These are phyloP conservation scores for Saccharomycopsis schoenii DNA, from an alignment of 805 yeast species.

Conservation along the genomic window DNA sequence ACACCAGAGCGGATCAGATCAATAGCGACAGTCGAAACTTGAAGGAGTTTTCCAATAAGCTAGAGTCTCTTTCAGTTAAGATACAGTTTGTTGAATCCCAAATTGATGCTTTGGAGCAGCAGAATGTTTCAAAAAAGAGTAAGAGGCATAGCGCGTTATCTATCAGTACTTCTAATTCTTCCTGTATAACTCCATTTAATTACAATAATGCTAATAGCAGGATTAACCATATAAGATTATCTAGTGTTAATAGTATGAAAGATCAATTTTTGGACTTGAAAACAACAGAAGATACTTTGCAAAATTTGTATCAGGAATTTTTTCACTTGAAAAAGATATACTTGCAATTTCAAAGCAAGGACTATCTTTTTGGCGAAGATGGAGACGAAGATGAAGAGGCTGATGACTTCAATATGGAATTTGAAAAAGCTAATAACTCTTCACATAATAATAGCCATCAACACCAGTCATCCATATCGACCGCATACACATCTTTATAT, in stretches of 20 bases:
- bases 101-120: constrained; percentile 22
- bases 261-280: constrained; percentile 34
- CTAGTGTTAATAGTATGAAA: constrained; percentile 20
- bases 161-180: not conserved
- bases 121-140: constrained; percentile 1
- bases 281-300: constrained; percentile 37
- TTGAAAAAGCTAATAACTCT: not conserved
- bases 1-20: constrained; percentile 20
- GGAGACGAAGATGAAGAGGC: not conserved
- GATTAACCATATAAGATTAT: constrained; percentile 16
- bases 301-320: constrained; percentile 34
- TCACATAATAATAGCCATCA: not conserved
- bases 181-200: not conserved
- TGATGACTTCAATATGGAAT: not conserved
- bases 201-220: constrained; percentile 4
- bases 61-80: constrained; percentile 24
- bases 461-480: constrained; percentile 7
- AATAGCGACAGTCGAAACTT: constrained; percentile 22
- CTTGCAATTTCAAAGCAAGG: constrained; percentile 3
- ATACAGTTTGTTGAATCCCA: constrained; percentile 26
- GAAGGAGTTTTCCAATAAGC: constrained; percentile 23
- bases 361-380: not conserved
- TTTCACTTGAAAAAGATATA: constrained; percentile 24
- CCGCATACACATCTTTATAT: constrained; percentile 14
- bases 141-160: constrained; percentile 8